These are phyloP conservation scores for Nicotiana noctiflora DNA, from an alignment of 257 asterid species.

Conservation along the genomic window DNA sequence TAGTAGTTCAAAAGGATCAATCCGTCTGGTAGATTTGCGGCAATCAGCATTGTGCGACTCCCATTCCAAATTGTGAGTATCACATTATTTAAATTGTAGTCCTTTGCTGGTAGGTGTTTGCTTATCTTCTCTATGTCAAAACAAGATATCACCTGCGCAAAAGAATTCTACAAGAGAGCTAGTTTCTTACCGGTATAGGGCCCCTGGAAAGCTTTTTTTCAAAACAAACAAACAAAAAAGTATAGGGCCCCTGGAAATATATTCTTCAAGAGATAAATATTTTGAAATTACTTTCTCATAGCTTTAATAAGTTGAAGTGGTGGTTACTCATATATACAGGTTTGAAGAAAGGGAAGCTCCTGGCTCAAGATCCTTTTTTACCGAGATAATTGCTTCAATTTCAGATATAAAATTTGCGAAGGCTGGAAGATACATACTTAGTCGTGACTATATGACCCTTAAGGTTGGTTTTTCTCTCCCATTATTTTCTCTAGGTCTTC, in stretches of 20 bases:
- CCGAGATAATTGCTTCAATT: constrained; percentile 99
- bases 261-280: neutral
- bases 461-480: constrained; percentile 45
- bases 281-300: constrained; percentile 3
- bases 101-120: neutral
- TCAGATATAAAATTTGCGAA: constrained; percentile 96
- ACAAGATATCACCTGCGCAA: constrained; percentile 4
- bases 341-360: constrained; percentile 98
- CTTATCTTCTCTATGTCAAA: neutral
- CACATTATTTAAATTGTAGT: neutral
- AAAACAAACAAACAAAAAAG: neutral
- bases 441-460: constrained; percentile 99
- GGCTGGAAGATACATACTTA: constrained; percentile 88
- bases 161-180: neutral
- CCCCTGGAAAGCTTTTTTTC: neutral
- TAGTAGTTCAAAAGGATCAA: constrained; percentile 88
- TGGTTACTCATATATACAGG: constrained; percentile 45
- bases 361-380: constrained; percentile 97
- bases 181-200: neutral
- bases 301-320: constrained; percentile 19
- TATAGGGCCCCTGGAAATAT: neutral
- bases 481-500: constrained; percentile 8
- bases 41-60: constrained; percentile 87
- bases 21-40: constrained; percentile 84
- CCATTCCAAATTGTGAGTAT: constrained; percentile 71